These are phyloP conservation scores for Spiromastix sp. DNA, from an alignment of 2,329 filamentous ascomycete genomes.

Conservation along the genomic window DNA sequence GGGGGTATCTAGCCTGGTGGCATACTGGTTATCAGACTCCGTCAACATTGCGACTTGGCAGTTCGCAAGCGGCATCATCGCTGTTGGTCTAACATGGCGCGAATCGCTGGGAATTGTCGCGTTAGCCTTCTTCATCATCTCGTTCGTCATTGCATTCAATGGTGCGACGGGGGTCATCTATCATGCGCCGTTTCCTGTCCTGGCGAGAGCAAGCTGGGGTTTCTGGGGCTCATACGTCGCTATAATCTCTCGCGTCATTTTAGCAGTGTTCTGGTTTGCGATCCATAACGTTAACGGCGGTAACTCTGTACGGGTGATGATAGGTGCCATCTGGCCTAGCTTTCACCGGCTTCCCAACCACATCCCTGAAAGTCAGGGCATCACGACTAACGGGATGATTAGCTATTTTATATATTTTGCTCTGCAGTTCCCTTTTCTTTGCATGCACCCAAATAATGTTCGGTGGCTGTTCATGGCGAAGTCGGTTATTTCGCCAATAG, in stretches of 20 bases:
- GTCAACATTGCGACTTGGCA: constrained; percentile 87
- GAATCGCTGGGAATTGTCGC: constrained; percentile 80
- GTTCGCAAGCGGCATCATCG: constrained; percentile 77
- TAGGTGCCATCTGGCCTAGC: constrained; percentile 65
- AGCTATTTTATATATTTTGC: constrained; percentile 71
- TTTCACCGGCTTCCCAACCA: constrained; percentile 55
- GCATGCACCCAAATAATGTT: constrained; percentile 32
- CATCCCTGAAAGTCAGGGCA: constrained; percentile 55
- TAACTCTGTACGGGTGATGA: constrained; percentile 58
- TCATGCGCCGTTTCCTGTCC: constrained; percentile 81
- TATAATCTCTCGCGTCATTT: constrained; percentile 43
- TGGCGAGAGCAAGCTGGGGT: constrained; percentile 67
- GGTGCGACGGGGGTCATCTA: constrained; percentile 79
- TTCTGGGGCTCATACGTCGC: constrained; percentile 64
- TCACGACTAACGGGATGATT: constrained; percentile 62
- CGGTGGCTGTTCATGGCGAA: constrained; percentile 30
- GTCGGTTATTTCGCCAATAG: constrained; percentile 41
- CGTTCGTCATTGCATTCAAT: constrained; percentile 63
- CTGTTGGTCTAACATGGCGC: constrained; percentile 75
- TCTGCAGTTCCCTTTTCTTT: constrained; percentile 36
- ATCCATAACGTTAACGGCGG: constrained; percentile 57
- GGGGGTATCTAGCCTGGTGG: constrained; percentile 82
- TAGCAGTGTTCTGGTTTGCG: constrained; percentile 53
- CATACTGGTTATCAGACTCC: constrained; percentile 75
- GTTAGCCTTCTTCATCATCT: constrained; percentile 71